A percentile compares a stretch with the other conserved stretches of the same genome.
Evolutionary conservation across 2,329 filamentous ascomycete genomes (phyloP).

Genomic region (Fusarium annulatum): DNA sequence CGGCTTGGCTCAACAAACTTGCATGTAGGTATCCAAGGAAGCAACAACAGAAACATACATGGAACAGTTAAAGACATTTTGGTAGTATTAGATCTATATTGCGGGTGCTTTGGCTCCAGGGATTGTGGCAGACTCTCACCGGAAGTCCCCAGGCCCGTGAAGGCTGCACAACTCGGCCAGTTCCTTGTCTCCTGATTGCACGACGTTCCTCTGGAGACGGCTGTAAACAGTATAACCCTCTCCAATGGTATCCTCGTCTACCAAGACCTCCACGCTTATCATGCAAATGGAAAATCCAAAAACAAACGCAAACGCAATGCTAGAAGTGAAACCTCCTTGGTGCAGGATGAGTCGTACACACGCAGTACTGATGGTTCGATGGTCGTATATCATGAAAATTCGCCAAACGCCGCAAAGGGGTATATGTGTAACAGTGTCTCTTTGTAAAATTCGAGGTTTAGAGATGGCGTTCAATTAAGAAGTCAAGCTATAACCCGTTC

Average conservation of each 20-base stretch:
- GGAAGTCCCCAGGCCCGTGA: background rate
- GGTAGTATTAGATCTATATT: constrained; percentile 31
- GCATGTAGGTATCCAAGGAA: background rate
- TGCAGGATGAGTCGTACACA: constrained; percentile 8
- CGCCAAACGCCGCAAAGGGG: constrained; percentile 29
- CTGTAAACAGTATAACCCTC: background rate
- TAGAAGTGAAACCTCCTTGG: constrained; percentile 10
- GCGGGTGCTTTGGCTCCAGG: background rate
- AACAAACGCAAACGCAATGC: constrained; percentile 9
- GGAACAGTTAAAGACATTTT: constrained; percentile 3
- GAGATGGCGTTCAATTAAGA: constrained; percentile 6
- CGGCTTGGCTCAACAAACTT: constrained; percentile 4
- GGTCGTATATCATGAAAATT: constrained; percentile 33
- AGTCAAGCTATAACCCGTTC: background rate
- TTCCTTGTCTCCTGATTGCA: constrained; percentile 5
- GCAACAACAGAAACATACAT: background rate
- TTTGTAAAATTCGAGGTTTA: constrained; percentile 12
- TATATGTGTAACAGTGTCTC: constrained; percentile 25
- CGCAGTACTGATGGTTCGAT: constrained; percentile 18
- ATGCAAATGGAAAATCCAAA: constrained; percentile 13
- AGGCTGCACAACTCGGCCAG: background rate
- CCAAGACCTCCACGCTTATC: constrained; percentile 18
- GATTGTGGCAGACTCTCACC: background rate
- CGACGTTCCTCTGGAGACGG: constrained; percentile 10
- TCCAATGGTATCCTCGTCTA: background rate